Evolutionary conservation across 2,329 filamentous ascomycete species (phyloP).

Genomic region (Talaromyces sp.): DNA sequence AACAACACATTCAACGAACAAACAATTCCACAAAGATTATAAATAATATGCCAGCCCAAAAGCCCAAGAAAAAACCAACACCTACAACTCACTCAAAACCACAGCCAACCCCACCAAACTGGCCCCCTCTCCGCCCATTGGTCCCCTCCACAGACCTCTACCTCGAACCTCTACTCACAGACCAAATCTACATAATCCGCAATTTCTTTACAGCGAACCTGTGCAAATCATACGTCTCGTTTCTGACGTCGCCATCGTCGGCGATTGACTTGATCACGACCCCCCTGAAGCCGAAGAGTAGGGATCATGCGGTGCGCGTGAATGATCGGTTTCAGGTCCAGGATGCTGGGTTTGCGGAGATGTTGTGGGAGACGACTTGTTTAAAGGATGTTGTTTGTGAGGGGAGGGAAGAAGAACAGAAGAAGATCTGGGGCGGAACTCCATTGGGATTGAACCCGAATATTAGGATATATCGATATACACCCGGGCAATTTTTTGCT

Average conservation of each 20-base stretch:
- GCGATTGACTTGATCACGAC: slow-evolving; percentile 70
- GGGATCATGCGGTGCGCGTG: slow-evolving; percentile 75
- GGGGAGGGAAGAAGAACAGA: slow-evolving; percentile 24
- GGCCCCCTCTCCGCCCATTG: slow-evolving; percentile 69
- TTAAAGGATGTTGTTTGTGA: slow-evolving; percentile 59
- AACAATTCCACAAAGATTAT: background rate
- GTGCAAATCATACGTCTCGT: slow-evolving; percentile 72
- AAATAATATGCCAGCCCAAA: slow-evolving; percentile 10
- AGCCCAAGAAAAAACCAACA: slow-evolving; percentile 14
- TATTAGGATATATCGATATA: slow-evolving; percentile 85
- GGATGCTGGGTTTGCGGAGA: slow-evolving; percentile 69
- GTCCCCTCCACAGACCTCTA: slow-evolving; percentile 63
- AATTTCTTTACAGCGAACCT: slow-evolving; percentile 72
- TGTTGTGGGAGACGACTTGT: slow-evolving; percentile 74
- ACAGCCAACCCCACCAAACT: slow-evolving; percentile 47
- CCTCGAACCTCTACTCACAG: slow-evolving; percentile 55
- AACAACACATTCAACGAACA: background rate
- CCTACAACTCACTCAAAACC: background rate
- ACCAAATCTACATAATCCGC: slow-evolving; percentile 70
- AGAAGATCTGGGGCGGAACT: slow-evolving; percentile 68
- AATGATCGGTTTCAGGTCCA: slow-evolving; percentile 87
- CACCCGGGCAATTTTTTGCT: slow-evolving; percentile 83
- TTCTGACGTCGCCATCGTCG: slow-evolving; percentile 54
- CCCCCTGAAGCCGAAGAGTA: slow-evolving; percentile 67
- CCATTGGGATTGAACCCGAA: slow-evolving; percentile 83